phyloP scores from a whole-genome alignment of 129 eudicot species.

The Mikania micrantha region DNA sequence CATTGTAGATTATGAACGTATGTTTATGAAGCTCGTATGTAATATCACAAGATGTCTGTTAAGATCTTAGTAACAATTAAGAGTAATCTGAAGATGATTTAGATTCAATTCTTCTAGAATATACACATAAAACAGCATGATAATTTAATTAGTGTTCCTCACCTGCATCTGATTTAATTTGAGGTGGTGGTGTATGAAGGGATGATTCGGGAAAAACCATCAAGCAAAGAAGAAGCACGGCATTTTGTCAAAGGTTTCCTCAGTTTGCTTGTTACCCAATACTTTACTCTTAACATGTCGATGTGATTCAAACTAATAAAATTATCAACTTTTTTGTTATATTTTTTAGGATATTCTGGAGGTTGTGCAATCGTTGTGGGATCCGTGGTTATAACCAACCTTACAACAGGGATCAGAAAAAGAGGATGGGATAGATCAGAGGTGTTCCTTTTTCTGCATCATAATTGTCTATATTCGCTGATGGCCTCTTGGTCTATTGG shows the following conservation, averaged over 20 bases:
- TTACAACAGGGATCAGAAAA: conserved; percentile 59
- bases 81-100: neutral
- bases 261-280: conserved; percentile 9
- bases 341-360: conserved; percentile 74
- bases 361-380: conserved; percentile 78
- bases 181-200: conserved; percentile 98
- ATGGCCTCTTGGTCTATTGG: too few relatives aligned
- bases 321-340: neutral
- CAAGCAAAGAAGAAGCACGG: conserved; percentile 85
- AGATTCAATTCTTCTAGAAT: conserved; percentile 1
- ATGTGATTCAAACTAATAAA: neutral
- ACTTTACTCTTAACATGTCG: neutral
- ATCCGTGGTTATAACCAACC: conserved; percentile 74
- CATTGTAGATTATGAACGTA: neutral
- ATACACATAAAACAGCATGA: neutral
- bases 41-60: neutral
- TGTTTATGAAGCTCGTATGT: neutral
- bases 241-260: conserved; percentile 70
- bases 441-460: conserved; percentile 33
- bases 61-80: neutral
- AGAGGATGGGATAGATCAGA: conserved; percentile 84
- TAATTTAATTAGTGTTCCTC: conserved; percentile 21
- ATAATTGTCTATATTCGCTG: too few relatives aligned
- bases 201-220: conserved; percentile 81
- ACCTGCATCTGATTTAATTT: conserved; percentile 48